phyloP scores from a whole-genome alignment of 768 basidiomycete species.

The Agrocybe pediades region DNA sequence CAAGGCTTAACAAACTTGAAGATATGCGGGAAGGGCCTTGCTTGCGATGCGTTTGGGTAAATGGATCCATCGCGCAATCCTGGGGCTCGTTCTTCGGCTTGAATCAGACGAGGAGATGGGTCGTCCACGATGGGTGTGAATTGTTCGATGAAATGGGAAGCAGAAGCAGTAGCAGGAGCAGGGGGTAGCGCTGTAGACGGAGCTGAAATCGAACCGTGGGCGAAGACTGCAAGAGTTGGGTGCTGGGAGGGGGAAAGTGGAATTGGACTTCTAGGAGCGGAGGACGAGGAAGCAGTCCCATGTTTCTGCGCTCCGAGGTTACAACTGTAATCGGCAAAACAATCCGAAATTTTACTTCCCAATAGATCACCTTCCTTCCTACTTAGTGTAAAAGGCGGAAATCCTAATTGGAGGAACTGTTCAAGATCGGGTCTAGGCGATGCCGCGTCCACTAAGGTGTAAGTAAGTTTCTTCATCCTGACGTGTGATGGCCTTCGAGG shows the following conservation, averaged over 20 bases:
- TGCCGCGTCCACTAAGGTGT: background rate
- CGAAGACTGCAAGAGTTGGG: too few species aligned
- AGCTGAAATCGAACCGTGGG: too few species aligned
- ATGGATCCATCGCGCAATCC: too few species aligned
- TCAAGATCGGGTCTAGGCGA: background rate
- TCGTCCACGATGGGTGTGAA: too few species aligned
- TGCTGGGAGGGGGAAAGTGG: background rate
- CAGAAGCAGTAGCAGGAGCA: background rate
- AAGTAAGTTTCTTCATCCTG: too few species aligned
- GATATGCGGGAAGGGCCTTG: background rate
- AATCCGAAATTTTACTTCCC: background rate
- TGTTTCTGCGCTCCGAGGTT: background rate
- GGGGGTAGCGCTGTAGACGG: background rate
- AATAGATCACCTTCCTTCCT: background rate
- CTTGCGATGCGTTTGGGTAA: background rate
- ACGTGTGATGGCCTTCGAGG: too few species aligned
- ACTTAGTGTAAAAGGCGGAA: background rate
- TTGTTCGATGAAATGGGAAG: background rate
- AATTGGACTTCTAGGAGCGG: background rate
- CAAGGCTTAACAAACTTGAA: background rate
- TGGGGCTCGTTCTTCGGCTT: too few species aligned
- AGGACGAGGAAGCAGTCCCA: too few species aligned
- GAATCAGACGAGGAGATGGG: too few species aligned
- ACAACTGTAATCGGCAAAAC: background rate
- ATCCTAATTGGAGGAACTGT: background rate